Evolutionary conservation across 2,329 filamentous ascomycete species (phyloP).

Genomic region (Trichoderma lentiforme): DNA sequence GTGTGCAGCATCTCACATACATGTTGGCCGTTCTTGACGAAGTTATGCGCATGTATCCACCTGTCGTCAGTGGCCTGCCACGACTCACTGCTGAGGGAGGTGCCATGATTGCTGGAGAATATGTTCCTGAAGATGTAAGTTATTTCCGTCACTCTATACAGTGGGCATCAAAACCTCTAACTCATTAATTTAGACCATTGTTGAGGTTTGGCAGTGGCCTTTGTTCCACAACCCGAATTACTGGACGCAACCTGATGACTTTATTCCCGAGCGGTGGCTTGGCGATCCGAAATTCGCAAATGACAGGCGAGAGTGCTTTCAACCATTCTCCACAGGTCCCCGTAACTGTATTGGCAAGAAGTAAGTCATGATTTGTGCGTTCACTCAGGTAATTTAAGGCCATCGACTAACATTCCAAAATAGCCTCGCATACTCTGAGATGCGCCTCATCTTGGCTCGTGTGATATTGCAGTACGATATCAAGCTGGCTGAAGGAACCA

Average conservation of each 20-base stretch:
- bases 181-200: slow-evolving; percentile 22
- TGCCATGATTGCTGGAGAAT: slow-evolving; percentile 29
- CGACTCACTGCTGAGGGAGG: slow-evolving; percentile 29
- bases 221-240: slow-evolving; percentile 32
- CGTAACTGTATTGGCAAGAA: slow-evolving; percentile 33
- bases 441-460: slow-evolving; percentile 29
- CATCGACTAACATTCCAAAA: not conserved
- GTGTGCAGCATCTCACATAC: slow-evolving; percentile 32
- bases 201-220: slow-evolving; percentile 37
- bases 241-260: slow-evolving; percentile 33
- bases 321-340: slow-evolving; percentile 31
- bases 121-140: slow-evolving; percentile 31
- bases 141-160: slow-evolving; percentile 7
- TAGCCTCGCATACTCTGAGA: slow-evolving; percentile 33
- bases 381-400: too few species aligned
- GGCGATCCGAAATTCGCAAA: slow-evolving; percentile 23
- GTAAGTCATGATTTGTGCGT: slow-evolving; percentile 20
- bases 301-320: slow-evolving; percentile 26
- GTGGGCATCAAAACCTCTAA: not conserved
- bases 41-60: slow-evolving; percentile 45
- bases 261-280: slow-evolving; percentile 39
- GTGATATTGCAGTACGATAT: slow-evolving; percentile 31
- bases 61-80: slow-evolving; percentile 38
- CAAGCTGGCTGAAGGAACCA: slow-evolving; percentile 22
- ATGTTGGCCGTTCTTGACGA: slow-evolving; percentile 51